Base-by-base conservation (phyloP, 495 filamentous ascomycete species). In the Aspergillus cavernicola region DNA sequence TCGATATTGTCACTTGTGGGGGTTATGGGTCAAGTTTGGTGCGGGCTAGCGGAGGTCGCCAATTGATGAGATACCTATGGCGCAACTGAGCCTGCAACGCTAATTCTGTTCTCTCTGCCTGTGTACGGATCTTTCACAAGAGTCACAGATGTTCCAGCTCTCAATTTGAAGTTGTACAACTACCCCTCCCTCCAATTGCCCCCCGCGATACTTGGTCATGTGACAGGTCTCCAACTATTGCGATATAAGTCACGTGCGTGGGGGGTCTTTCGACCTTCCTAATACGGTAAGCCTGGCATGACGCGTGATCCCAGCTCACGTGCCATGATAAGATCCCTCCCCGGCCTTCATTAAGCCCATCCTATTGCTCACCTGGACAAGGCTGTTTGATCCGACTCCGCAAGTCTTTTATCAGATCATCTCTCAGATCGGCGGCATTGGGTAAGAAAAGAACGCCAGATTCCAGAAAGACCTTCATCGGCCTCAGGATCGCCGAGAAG, bases 401-500 rank as follows among this genome's bases (percentile, higher is more conserved):
- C 42, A 22, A 23, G 24, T 16, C n/a, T 46, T 19, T 13, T 32
- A 51, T 51, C 41, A 19, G 22, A 54, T 39, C 22, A 12, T 29
- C 24, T 47, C 28, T 43, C 49, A 24, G 5, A 31, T 41, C 35
- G 22, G 52, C 42, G 23, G 42, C 32, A 54, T 46, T 42, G 33
- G 42, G 24, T 11, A 1, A 45, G 42, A 4, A 19, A 10, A 18
- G n/a, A 15, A 46, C 42, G 38, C 47, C 59, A 42, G 50, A n/a
- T n/a, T n/a, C n/a, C n/a, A n/a, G n/a, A 55, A 53, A 48, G 33
- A 29, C 40, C 47, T 45, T 39, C 50, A 38, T 47, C 60, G 56
- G 50, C 45, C 53, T 39, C 35, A 46, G 19, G 41, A 52, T 55
- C 56, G 40, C 55, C 59, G 55, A 56, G 52, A 58, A 55, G 52